Evolutionary conservation across 306 rosid species (phyloP), one percentile per base, ranked within the genome.

Genomic region (Pachyrhizus erosus): DNA sequence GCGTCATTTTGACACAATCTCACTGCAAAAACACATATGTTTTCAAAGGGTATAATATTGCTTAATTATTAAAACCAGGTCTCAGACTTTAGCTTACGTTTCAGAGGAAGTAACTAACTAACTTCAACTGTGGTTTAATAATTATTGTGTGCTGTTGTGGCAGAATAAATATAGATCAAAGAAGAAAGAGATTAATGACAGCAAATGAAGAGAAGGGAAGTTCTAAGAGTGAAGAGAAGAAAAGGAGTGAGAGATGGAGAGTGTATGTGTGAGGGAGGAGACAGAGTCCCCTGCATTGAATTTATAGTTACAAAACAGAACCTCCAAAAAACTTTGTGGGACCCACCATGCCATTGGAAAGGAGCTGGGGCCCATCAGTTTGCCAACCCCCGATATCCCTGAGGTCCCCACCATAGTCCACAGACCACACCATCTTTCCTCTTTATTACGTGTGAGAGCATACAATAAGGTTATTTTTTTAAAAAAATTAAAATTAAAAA

Each of bases 301-400:
- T 91, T 89, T 93, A 93, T 93, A 93, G 90, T 71, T 80, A 88
- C 20, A 51, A 55, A 23, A 60, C 9, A 13, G 87, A 76, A 80
- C 26, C 58, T 65, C 58, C 86, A 84, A 70, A 48, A 71, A 83
- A 70, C 79, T 15, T 1, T n/a, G 11, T 33, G 46, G 90, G 89
- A 20, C 85, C 93, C 88, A 79, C 62, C 5, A 0, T 34, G 4
- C 49, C 9, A 33, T 27, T 45, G n/a, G 9, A 58, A 33, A 57
- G 42, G 45, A 70, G 34, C 21, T 8, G 20, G 55, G 54, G 6
- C 77, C 84, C 71, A 79, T 77, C 24, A 10, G 10, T 57, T 49
- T 40, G 21, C 26, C 62, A 29, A 31, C 73, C 80, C 65, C 75
- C 64, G 39, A 77, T 77, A 85, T 68, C 81, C 75, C 9, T 23